These are phyloP conservation scores for Arthroderma uncinatum DNA, from an alignment of 2,329 filamentous ascomycete genomes.

Conservation along the genomic window DNA sequence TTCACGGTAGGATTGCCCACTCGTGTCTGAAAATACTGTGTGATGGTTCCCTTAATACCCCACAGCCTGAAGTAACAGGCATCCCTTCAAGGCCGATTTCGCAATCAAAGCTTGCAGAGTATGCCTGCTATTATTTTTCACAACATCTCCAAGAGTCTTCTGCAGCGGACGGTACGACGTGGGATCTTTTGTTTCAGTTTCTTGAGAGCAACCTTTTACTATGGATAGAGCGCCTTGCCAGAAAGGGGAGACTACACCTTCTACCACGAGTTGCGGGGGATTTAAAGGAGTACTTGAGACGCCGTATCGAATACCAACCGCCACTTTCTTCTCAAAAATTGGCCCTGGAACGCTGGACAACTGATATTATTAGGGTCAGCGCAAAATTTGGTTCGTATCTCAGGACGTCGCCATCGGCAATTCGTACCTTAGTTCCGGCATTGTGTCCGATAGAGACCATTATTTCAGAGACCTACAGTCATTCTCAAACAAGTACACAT, in stretches of 20 bases:
- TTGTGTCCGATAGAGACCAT: constrained; percentile 26
- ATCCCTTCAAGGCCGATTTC: no score
- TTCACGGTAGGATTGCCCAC: no score
- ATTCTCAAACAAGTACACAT: no score
- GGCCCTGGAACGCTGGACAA: constrained; percentile 24
- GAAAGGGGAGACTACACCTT: neutral
- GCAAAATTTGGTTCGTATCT: constrained; percentile 26
- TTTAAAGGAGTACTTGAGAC: constrained; percentile 22
- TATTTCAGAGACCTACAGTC: constrained; percentile 16
- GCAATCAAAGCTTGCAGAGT: constrained; percentile 14
- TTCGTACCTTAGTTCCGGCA: constrained; percentile 24
- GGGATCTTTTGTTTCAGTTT: constrained; percentile 23
- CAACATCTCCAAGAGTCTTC: constrained; percentile 26
- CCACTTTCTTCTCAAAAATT: constrained; percentile 12
- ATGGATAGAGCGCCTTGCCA: constrained; percentile 29
- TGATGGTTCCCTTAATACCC: no score
- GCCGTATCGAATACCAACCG: constrained; percentile 1
- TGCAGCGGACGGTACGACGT: constrained; percentile 13
- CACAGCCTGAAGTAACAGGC: no score
- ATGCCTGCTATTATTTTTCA: constrained; percentile 25
- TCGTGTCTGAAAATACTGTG: no score
- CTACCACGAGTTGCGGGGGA: constrained; percentile 12
- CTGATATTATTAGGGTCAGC: constrained; percentile 24
- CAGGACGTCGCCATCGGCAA: constrained; percentile 24
- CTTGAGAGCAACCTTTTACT: constrained; percentile 26